Base-by-base conservation (phyloP, 441 rosid genomes). In the Sinapis alba region DNA sequence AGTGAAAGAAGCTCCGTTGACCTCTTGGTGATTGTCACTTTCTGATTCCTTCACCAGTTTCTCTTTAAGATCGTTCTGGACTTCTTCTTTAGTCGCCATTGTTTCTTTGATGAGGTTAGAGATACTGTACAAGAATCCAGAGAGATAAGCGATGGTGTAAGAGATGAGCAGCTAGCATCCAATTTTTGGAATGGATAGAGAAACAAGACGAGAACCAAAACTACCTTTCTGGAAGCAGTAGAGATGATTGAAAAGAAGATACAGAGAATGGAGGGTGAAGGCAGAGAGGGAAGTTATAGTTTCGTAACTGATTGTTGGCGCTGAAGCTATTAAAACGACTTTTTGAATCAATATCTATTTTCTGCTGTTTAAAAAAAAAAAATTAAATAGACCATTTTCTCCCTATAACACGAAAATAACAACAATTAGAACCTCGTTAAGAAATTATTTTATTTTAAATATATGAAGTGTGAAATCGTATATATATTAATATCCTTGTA, bases 1-100 rank as follows among this genome's bases (percentile, higher is more conserved):
- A 13, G 77, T 77, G 58, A 87, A 89, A 6, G 94, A 89, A 79
- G 92, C 97, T 63, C 97, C 91, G 62, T 89, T 80, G 68, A 85
- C 86, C 71, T 90, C 92, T 26, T 84, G 86, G 62, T 81, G 81
- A 54, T 72, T 77, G 8, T 79, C 84, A 6, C 81, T 81, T 8
- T 80, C 81, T 71, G 53, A 5, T 6, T 16, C 19, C 19, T n/a
- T 7, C 53, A 45, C 7, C 8, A 45, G 53, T 45, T 9, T 3
- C 0, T 41, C 47, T 5, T 11, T 36, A 11, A 11, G 43, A 4
- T 13, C 16, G 19, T 43, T n/a, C 51, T 43, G 51, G 51, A n/a
- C 51, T 43, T 45, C 53, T 16, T 76, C 80, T 71, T 57, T 74
- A 26, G 64, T 85, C 51, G 84, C 84, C 95, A 90, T 89, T 62